Conservation (phyloP, 306 rosid genomes). For the Castanea crenata region DNA sequence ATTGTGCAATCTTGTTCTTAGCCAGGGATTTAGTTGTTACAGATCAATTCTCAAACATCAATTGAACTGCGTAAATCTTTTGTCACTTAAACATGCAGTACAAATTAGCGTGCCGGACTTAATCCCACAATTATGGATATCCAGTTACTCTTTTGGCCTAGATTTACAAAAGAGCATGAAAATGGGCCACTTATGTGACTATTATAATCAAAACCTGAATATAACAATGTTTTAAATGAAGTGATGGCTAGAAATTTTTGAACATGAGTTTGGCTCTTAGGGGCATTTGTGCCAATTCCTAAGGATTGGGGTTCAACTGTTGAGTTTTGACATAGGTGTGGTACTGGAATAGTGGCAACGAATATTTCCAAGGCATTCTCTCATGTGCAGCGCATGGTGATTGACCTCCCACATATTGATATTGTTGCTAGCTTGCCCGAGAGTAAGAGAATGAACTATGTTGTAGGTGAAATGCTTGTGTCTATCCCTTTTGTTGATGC, state of each 20-base stretch:
- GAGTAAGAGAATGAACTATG: constrained; percentile 35
- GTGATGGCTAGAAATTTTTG: constrained; percentile 42
- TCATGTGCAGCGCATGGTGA: constrained; percentile 39
- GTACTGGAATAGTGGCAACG: not conserved
- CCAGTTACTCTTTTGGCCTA: not conserved
- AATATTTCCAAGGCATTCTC: constrained; percentile 38
- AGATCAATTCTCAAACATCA: too few species aligned
- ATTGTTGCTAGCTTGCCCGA: constrained; percentile 33
- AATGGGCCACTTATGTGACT: constrained; percentile 29
- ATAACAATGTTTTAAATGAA: constrained; percentile 15
- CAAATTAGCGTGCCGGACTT: too few species aligned
- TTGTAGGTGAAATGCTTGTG: constrained; percentile 48
- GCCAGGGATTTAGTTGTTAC: too few species aligned
- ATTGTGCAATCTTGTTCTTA: too few species aligned
- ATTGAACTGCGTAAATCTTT: too few species aligned
- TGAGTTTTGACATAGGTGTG: constrained; percentile 29
- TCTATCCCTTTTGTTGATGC: constrained; percentile 48
- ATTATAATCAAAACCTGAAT: constrained; percentile 13
- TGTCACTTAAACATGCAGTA: not conserved
- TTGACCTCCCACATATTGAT: constrained; percentile 33
- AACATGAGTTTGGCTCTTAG: constrained; percentile 32
- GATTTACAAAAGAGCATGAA: constrained; percentile 31
- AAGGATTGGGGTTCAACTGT: constrained; percentile 32
- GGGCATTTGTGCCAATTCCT: constrained; percentile 32
- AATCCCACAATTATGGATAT: too few species aligned